Evolutionary conservation across 768 basidiomycete genomes (phyloP), one percentile per base, ranked within the genome.

Genomic region (Xanthoconium stramineum): DNA sequence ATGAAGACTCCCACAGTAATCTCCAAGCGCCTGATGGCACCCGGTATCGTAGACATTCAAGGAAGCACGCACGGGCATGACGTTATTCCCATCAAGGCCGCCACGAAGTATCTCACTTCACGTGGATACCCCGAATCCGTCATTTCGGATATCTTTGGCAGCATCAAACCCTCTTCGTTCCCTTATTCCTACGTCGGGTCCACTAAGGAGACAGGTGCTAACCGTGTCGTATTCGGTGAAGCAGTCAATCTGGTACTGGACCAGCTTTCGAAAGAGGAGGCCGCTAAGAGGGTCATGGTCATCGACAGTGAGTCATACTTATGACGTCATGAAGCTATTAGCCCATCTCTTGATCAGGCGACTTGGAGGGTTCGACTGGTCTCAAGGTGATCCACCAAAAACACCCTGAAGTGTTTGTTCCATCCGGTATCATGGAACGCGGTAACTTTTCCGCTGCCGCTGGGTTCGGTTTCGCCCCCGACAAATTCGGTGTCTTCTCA

Each of bases 281-380:
- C 86, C 1, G 81, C 81, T 11, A 78, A 78, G 71, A 91, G 85
- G 69, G 91, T 94, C 42, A 83, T 94, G 84, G 89, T 91, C 56
- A 91, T 94, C 58, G 92, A 94, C 66, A 89, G 88, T 85, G 59
- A 52, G 85, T 44, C 1, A 36, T 20, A 38, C 45, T 17, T 19
- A 14, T 15, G n/a, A 53, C 5, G 20, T 19, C 19, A 14, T 37
- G 14, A 30, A 55, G 5, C 10, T 17, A 14, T 6, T 39, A 45
- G 3, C 33, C 59, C 14, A 43, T 38, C 40, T n/a, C 0, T 40
- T 8, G 17, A 56, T 29, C 55, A 89, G 87, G 83, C 65, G 91
- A 94, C 67, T 73, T 94, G 46, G 91, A 94, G 76, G 92, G 92
- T 35, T 94, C 92, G 0, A 94, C 92, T 30, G 92, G 92, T 53